Evolutionary conservation across 129 eudicot species (phyloP).

Genomic region (Centaurea solstitialis): DNA sequence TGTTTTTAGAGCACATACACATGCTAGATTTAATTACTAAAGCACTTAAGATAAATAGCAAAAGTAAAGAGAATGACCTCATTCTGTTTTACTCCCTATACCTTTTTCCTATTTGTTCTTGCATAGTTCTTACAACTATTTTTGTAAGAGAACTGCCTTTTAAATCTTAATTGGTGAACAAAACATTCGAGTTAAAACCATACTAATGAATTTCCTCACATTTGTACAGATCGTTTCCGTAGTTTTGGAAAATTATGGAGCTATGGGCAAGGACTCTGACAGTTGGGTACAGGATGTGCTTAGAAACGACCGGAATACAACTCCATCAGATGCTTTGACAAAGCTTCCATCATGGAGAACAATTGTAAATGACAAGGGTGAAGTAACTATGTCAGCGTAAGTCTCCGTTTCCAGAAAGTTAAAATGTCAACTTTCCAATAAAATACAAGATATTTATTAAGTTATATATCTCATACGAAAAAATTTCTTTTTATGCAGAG

Average conservation of each 20-base stretch:
- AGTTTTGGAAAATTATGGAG: slow-evolving; percentile 63
- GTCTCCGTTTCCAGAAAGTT: neutral
- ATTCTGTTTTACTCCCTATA: neutral
- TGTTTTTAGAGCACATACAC: no score
- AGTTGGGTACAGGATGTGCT: slow-evolving; percentile 33
- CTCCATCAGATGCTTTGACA: slow-evolving; percentile 36
- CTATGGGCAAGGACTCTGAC: slow-evolving; percentile 29
- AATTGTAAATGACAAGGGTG: slow-evolving; percentile 64
- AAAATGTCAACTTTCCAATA: neutral
- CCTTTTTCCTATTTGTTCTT: neutral
- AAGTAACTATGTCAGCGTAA: slow-evolving; percentile 51
- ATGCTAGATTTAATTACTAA: neutral
- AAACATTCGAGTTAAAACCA: neutral
- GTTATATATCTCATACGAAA: neutral
- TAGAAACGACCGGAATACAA: slow-evolving; percentile 33
- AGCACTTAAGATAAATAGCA: neutral
- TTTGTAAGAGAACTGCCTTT: neutral
- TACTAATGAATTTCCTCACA: slow-evolving; percentile 22
- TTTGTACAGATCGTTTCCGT: slow-evolving; percentile 60
- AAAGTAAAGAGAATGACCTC: neutral
- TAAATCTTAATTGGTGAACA: neutral
- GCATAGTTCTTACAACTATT: neutral
- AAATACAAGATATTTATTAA: neutral
- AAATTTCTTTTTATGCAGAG: slow-evolving; percentile 42
- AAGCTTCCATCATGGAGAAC: slow-evolving; percentile 67